Conservation (phyloP, 2,329 filamentous ascomycete species). For the Aureobasidium lini region DNA sequence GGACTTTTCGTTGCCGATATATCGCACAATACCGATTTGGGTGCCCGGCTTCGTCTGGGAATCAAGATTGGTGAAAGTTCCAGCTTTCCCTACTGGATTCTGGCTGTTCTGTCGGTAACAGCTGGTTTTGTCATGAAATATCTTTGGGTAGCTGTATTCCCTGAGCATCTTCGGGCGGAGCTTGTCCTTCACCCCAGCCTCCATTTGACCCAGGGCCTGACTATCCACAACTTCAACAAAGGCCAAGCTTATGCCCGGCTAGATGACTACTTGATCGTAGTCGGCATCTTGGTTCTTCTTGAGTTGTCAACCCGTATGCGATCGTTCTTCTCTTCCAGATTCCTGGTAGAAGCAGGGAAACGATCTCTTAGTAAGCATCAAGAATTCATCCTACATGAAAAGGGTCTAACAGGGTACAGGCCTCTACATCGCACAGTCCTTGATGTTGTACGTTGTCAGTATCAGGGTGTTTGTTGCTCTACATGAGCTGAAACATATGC, state of each 20-base stretch:
- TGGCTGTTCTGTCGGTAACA: conserved; percentile 13
- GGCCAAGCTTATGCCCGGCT: conserved; percentile 22
- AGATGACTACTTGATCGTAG: conserved; percentile 25
- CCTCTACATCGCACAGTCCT: not conserved
- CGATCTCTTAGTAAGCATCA: conserved; percentile 23
- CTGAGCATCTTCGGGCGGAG: conserved; percentile 21
- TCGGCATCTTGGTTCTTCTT: conserved; percentile 20
- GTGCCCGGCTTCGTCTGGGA: conserved; percentile 18
- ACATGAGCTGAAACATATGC: not conserved
- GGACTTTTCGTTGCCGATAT: conserved; percentile 23
- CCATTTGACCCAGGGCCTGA: conserved; percentile 20
- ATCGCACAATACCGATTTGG: conserved; percentile 18
- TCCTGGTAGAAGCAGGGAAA: conserved; percentile 21
- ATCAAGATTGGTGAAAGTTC: conserved; percentile 18
- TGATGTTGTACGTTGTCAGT: conserved; percentile 2
- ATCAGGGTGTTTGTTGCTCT: not conserved
- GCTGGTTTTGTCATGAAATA: conserved; percentile 23
- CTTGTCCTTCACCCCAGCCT: conserved; percentile 24
- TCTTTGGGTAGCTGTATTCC: conserved; percentile 19
- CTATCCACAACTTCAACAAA: conserved; percentile 15
- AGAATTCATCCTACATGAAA: not conserved
- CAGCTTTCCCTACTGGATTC: conserved; percentile 19
- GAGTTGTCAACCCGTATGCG: conserved; percentile 18
- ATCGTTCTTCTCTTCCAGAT: conserved; percentile 20
- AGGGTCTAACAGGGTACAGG: not conserved